Evolutionary conservation across 176 grass and related monocot genomes (phyloP), one percentile per base, ranked within the genome.

Genomic region (Themeda triandra): DNA sequence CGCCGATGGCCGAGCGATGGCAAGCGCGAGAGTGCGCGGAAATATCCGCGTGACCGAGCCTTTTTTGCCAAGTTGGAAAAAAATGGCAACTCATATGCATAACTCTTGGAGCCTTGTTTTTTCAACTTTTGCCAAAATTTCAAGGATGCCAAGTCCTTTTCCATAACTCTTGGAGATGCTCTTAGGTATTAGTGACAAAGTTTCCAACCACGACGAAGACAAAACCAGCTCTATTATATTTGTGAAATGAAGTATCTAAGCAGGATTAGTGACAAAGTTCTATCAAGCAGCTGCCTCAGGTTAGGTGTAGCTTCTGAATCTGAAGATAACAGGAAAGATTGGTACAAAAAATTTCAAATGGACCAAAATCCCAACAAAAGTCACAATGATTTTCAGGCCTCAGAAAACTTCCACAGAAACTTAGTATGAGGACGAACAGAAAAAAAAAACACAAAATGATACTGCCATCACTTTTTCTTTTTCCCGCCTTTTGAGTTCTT

Each of bases 381-480:
- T 33, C 11, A 30, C 15, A 30, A 21, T 35, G 32, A 78, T 58
- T 78, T 71, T 71, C 72, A 45, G 53, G 40, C 44, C 66, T 36
- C 56, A 65, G 1, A 29, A 49, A 71, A 69, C 18, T 21, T 70
- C 25, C 40, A 41, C 13, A 33, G 2, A 44, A 42, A 59, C 45
- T 71, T 86, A 41, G 44, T 63, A 80, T 69, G 69, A 76, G 25
- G 68, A 84, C 75, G 48, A 75, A 84, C 69, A 79, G 45, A 24
- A 28, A 42, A 65, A 86, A 71, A n/a, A n/a, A n/a, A n/a, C n/a
- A 5, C 19, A 53, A 19, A 25, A 68, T 51, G 60, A 23, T 24
- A n/a, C n/a, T n/a, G 54, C 21, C 24, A 77, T 91, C 78, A 92
- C 76, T 95, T 98, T 71, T 92, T 97, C 79, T 92, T 98, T 88